Evolutionary conservation across 805 yeast species (phyloP).

Genomic region (Kazachstania kunashirensis): DNA sequence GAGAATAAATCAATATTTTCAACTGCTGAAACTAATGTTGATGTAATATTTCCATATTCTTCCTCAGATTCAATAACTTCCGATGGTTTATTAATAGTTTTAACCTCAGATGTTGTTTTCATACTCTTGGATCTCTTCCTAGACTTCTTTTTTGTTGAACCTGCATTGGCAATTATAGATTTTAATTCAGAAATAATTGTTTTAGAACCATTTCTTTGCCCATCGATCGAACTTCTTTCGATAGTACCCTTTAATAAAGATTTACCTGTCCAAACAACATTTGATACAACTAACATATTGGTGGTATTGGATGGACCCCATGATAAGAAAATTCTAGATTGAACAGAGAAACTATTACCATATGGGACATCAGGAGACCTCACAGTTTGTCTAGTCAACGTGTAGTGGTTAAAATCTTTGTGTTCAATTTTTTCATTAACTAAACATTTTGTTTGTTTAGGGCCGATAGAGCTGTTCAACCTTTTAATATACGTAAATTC

Average conservation of each 20-base stretch:
- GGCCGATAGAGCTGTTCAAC: constrained; percentile 54
- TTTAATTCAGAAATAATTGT: constrained; percentile 37
- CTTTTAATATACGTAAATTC: constrained; percentile 50
- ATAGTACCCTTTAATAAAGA: constrained; percentile 69
- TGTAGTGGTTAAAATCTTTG: constrained; percentile 35
- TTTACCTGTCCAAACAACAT: constrained; percentile 62
- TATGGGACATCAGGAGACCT: constrained; percentile 70
- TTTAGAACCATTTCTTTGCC: constrained; percentile 52
- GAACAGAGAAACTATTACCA: constrained; percentile 57
- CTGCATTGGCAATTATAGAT: constrained; percentile 23
- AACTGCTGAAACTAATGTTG: constrained; percentile 2
- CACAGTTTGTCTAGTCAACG: constrained; percentile 43
- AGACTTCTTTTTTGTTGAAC: constrained; percentile 5
- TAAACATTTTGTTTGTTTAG: constrained; percentile 59
- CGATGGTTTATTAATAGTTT: not conserved
- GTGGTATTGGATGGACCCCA: constrained; percentile 62
- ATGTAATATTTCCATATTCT: not conserved
- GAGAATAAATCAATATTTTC: constrained; percentile 17
- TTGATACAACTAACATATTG: constrained; percentile 44
- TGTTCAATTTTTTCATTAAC: constrained; percentile 48
- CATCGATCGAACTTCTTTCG: constrained; percentile 66
- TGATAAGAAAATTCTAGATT: constrained; percentile 47
- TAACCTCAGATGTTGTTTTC: not conserved
- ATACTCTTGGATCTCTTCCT: constrained; percentile 7
- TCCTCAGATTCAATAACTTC: not conserved